phyloP scores from a whole-genome alignment of 768 basidiomycete genomes.

The Solioccasus polychromus region DNA sequence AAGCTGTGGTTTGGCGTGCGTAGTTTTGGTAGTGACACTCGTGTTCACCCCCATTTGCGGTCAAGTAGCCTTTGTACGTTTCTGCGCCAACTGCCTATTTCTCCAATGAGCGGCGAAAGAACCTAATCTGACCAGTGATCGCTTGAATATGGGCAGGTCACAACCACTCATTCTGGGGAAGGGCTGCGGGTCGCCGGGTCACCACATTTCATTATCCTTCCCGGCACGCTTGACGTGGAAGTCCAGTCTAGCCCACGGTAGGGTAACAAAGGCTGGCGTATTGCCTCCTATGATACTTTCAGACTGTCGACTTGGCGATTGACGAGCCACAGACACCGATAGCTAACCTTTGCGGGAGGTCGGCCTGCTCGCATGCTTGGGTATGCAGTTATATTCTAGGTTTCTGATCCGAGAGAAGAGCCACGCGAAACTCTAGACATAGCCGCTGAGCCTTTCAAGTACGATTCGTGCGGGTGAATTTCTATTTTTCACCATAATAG shows the following conservation, averaged over 20 bases:
- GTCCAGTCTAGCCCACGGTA: constrained; percentile 12
- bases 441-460: constrained; percentile 19
- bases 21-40: constrained; percentile 8
- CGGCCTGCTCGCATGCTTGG: constrained; percentile 6
- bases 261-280: constrained; percentile 12
- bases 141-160: constrained; percentile 15
- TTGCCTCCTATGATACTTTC: constrained; percentile 18
- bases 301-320: constrained; percentile 27
- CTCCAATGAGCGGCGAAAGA: constrained; percentile 10
- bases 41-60: constrained; percentile 21
- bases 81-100: constrained; percentile 10
- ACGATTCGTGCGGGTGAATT: constrained; percentile 22
- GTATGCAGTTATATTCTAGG: neutral
- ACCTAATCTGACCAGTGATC: constrained; percentile 8
- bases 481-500: constrained; percentile 15
- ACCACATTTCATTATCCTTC: constrained; percentile 14
- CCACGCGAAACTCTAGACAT: constrained; percentile 22
- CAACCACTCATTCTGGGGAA: constrained; percentile 6
- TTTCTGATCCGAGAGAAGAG: constrained; percentile 20
- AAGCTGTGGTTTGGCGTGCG: constrained; percentile 9
- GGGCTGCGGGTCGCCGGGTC: constrained; percentile 8
- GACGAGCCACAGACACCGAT: constrained; percentile 23
- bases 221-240: constrained; percentile 23
- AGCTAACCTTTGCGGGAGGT: constrained; percentile 11
- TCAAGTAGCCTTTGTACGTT: constrained; percentile 20